Percentiles rank a stretch among this genome's conserved stretches.
Evolutionary conservation across 2,329 filamentous ascomycete genomes (phyloP).

Genomic region (Ophiosphaerella narmari): DNA sequence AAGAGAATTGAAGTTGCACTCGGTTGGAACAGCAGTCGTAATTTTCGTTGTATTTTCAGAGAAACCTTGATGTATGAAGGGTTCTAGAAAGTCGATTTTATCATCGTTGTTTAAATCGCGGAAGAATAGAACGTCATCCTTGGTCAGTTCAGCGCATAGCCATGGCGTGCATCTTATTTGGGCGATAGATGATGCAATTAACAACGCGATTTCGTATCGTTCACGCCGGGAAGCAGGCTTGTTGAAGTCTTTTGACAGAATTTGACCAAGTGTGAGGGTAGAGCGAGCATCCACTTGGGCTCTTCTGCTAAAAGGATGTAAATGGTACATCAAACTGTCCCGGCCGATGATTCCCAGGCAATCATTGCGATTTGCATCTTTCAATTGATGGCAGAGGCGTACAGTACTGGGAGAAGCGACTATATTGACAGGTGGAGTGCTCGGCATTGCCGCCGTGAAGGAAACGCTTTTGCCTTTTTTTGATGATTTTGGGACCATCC

Average conservation of each 20-base stretch:
- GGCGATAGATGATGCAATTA: constrained; percentile 20
- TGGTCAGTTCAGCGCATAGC: constrained; percentile 13
- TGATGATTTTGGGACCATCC: background rate
- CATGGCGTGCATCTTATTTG: constrained; percentile 23
- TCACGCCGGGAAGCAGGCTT: constrained; percentile 9
- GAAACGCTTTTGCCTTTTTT: constrained; percentile 7
- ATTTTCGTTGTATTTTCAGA: constrained; percentile 66
- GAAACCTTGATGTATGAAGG: constrained; percentile 72
- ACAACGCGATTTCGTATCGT: constrained; percentile 21
- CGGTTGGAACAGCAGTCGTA: background rate
- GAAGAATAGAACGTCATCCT: constrained; percentile 18
- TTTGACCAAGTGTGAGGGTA: constrained; percentile 8
- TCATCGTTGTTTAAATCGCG: constrained; percentile 5
- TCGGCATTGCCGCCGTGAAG: constrained; percentile 1
- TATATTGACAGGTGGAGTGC: constrained; percentile 4
- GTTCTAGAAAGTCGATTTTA: constrained; percentile 59
- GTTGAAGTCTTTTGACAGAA: constrained; percentile 13
- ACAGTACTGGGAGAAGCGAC: background rate
- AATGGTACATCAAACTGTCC: constrained; percentile 14
- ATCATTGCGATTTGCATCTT: constrained; percentile 1
- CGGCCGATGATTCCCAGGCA: constrained; percentile 20
- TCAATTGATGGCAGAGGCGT: constrained; percentile 12
- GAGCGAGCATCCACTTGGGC: background rate
- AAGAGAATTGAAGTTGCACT: constrained; percentile 20
- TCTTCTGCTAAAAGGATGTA: constrained; percentile 11